Percentiles rank a stretch among this genome's conserved stretches.
Conservation (phyloP, 192 early-diverging fungal species). For the Funneliformis mosseae region DNA sequence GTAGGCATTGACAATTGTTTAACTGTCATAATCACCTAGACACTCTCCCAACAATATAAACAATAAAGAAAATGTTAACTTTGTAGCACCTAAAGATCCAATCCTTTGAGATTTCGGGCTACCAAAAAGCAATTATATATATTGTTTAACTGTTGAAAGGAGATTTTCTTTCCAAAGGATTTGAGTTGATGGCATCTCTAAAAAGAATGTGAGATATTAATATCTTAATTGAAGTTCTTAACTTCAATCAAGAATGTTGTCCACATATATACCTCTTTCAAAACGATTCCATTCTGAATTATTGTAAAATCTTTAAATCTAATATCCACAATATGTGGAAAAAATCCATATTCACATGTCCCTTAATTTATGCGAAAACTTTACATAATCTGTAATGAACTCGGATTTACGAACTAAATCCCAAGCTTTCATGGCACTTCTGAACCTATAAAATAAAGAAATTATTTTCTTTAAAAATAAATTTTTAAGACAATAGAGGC, state of each 20-base stretch:
- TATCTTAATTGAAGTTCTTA: neutral
- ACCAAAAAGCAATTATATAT: neutral
- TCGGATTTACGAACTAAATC: constrained; percentile 46
- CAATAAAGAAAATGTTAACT: neutral
- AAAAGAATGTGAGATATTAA: neutral
- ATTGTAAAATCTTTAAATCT: neutral
- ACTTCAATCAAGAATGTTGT: neutral
- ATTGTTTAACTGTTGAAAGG: neutral
- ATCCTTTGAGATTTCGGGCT: neutral
- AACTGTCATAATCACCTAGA: neutral
- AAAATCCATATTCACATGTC: constrained; percentile 27
- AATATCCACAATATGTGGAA: neutral
- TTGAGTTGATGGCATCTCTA: neutral
- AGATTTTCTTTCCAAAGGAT: neutral
- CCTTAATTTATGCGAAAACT: constrained; percentile 31
- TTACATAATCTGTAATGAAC: constrained; percentile 43
- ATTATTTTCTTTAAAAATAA: neutral
- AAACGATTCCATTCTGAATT: neutral
- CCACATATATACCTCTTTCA: neutral
- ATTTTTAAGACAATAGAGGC: neutral
- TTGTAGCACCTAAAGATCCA: neutral
- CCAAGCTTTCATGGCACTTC: constrained; percentile 42
- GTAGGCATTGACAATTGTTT: neutral
- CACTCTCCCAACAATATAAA: neutral
- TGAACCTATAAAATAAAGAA: constrained; percentile 34